phyloP scores from a whole-genome alignment of 345 rosid species.

The Draba incana region DNA sequence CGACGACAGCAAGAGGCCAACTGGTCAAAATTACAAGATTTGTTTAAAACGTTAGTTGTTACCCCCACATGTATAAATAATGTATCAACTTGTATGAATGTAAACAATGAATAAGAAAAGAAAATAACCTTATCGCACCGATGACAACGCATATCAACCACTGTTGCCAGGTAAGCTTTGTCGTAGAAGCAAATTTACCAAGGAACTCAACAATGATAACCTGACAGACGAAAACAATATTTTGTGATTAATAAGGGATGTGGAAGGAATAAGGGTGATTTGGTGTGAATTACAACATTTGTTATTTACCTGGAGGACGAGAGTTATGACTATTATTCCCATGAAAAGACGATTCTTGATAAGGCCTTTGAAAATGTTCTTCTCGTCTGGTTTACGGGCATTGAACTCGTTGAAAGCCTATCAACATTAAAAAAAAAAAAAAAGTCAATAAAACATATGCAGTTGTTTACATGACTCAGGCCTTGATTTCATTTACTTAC shows the following conservation, averaged over 20 bases:
- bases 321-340: conserved; percentile 74
- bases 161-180: conserved; percentile 69
- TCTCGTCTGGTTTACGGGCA: conserved; percentile 93
- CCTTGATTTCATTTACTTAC: conserved; percentile 48
- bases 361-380: conserved; percentile 72
- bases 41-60: background rate
- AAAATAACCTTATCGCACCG: conserved; percentile 62
- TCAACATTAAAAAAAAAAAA: background rate
- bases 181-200: conserved; percentile 79
- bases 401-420: conserved; percentile 94
- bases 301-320: conserved; percentile 72
- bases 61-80: background rate
- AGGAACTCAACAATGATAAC: conserved; percentile 77
- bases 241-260: background rate
- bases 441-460: background rate
- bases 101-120: too few relatives aligned
- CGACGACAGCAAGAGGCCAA: conserved; percentile 89
- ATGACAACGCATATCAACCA: conserved; percentile 72
- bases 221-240: conserved; percentile 42
- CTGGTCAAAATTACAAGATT: conserved; percentile 45
- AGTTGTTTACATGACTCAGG: background rate
- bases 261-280: background rate
- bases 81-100: background rate
- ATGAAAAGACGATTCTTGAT: conserved; percentile 74
- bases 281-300: background rate